Evolutionary conservation across 2,329 filamentous ascomycete genomes (phyloP), one percentile per base, ranked within the genome.

Genomic region (Cucurbitaria berberidis): DNA sequence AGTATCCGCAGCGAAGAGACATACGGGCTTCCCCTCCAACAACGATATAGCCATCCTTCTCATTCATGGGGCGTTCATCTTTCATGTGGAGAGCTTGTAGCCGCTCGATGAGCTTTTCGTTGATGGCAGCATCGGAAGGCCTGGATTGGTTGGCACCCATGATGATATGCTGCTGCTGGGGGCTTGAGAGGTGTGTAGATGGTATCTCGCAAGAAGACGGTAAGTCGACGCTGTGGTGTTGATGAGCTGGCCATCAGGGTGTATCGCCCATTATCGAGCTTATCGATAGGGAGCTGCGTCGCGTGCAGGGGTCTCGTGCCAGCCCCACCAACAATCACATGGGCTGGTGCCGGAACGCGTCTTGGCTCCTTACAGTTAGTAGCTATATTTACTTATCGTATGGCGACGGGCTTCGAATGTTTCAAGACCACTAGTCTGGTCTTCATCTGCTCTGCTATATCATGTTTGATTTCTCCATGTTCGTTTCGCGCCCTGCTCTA

Each of bases 11-110:
- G 26, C 5, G 13, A 21, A 11, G n/a, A 44, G 10, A 64, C 69
- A 27, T 70, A 64, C 66, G 69, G 58, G 77, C 78, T 67, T 80
- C 78, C 46, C 74, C 73, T 26, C 77, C 76, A n/a, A 86, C 72
- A 53, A 83, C 76, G 26, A 85, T 73, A 51, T 82, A 86, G 29
- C 82, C 82, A 43, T 84, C 82, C 34, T 82, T 80, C 38, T 82
- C 78, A 30, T 74, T 69, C 39, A 70, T 62, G 15, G 66, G 57
- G 26, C 66, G 62, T 16, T 79, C 71, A 48, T 80, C 77, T 43
- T 69, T 70, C 30, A 84, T 54, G 48, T 81, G 76, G 41, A 85
- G 73, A 48, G 73, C 72, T 54, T 76, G 73, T 18, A 79, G 73
- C 34, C 75, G 72, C 62, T 78, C 73, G 22, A 73, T 53, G 34